Evolutionary conservation across 192 early-diverging fungal species (phyloP), one percentile per base, ranked within the genome.

Genomic region (Chytriomyces sp.): DNA sequence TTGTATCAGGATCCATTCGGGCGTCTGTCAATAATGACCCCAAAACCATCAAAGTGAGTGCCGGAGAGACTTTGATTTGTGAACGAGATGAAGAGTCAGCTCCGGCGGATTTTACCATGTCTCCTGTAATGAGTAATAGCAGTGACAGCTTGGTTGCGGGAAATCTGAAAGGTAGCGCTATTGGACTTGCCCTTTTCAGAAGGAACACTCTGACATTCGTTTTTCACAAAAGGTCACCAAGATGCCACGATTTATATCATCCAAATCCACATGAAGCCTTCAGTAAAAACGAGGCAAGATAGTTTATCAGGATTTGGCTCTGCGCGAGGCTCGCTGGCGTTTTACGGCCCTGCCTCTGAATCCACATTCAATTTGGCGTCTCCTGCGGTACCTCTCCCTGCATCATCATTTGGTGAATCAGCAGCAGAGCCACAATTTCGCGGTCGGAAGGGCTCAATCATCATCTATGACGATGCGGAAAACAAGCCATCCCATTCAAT

Each of bases 71-170:
- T 7, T 70, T 91, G 61, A 80, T 86, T 53, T 80, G 86, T 46
- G 87, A 91, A 46, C 72, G 89, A 23, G 79, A 87, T 64, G 89
- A 91, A 62, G 86, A 90, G 7, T 75, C 83, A 7, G 85, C 79
- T 28, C 88, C 88, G 3, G 82, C 85, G 23, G 89, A 86, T 57
- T 75, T 91, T 64, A 70, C 82, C 13, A 88, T 87, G 80, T 79
- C 76, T 6, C 85, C 85, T 7, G 72, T 87, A n/a, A 67, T 61
- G 5, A 26, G 16, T 18, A 76, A n/a, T 9, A 35, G 35, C 35
- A 35, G 35, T 35, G 72, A 64, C 24, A 72, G 57, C 7, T 45
- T 62, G 63, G 28, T 28, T 5, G 20, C 28, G 24, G 28, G 45
- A 47, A 72, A 70, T 43, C 48, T 53, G 71, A 73, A 73, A 43